phyloP scores from a whole-genome alignment of 306 rosid species.

The Crataegus laevigata region DNA sequence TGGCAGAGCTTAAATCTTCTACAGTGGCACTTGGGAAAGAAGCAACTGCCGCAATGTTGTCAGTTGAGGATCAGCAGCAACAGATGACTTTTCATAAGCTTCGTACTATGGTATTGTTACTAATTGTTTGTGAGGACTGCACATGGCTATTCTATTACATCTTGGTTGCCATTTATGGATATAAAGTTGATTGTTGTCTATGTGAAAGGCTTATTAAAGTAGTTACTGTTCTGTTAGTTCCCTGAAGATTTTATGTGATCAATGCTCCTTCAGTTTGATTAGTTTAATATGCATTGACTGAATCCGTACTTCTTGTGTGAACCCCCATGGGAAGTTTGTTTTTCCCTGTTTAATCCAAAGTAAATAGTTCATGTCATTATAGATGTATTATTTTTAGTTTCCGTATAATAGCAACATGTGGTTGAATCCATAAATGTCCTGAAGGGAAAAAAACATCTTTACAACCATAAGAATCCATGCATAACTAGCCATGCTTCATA shows the following conservation, averaged over 20 bases:
- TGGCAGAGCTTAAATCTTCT: conserved; percentile 74
- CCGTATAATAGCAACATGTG: not conserved
- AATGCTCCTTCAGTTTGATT: not conserved
- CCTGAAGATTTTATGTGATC: not conserved
- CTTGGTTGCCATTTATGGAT: not conserved
- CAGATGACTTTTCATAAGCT: conserved; percentile 64
- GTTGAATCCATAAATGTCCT: not conserved
- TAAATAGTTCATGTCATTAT: not conserved
- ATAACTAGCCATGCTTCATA: not conserved
- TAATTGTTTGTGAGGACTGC: not conserved
- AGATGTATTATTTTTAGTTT: not conserved
- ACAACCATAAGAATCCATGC: not conserved
- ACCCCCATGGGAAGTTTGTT: not conserved
- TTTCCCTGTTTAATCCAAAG: not conserved
- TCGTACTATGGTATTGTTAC: conserved; percentile 57
- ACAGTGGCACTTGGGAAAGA: conserved; percentile 78
- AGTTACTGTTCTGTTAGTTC: not conserved
- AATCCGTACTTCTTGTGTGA: not conserved
- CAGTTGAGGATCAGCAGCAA: conserved; percentile 90
- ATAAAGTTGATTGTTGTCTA: not conserved
- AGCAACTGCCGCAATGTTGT: conserved; percentile 80
- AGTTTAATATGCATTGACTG: not conserved
- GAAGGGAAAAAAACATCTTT: too few species aligned
- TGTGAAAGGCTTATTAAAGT: not conserved
- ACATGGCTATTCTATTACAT: not conserved